A percentile compares a stretch with the other conserved stretches of the same genome.
phyloP scores from a whole-genome alignment of 2,329 filamentous ascomycete species.

The Didymella glomerata region DNA sequence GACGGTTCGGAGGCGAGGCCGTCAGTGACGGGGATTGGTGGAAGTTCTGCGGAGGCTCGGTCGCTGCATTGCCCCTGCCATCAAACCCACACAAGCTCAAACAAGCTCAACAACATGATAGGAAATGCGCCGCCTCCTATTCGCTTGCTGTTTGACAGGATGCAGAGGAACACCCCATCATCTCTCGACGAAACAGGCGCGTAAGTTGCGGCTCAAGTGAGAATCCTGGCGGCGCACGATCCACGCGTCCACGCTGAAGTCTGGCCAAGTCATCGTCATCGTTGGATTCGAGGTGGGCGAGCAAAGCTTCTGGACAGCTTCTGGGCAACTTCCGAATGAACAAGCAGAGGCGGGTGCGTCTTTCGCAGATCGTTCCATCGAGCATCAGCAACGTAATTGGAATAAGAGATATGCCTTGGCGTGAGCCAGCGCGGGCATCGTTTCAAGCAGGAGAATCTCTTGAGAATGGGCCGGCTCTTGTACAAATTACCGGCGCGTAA shows the following conservation, averaged over 20 bases:
- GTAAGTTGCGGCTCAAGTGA: conserved; percentile 15
- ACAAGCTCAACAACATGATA: conserved; percentile 11
- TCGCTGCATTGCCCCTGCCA: conserved; percentile 17
- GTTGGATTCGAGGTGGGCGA: neutral
- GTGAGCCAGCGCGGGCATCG: neutral
- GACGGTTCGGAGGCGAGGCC: conserved; percentile 10
- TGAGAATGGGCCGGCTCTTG: neutral
- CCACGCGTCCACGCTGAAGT: neutral
- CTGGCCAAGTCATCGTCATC: neutral
- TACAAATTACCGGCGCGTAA: neutral
- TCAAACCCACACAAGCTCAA: conserved; percentile 20
- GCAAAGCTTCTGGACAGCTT: neutral
- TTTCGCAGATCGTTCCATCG: too few relatives aligned
- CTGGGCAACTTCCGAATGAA: too few relatives aligned
- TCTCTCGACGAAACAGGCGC: conserved; percentile 18
- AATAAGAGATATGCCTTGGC: neutral
- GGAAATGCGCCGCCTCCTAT: conserved; percentile 12
- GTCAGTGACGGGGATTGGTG: conserved; percentile 19
- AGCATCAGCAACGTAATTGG: neutral
- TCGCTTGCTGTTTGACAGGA: conserved; percentile 9
- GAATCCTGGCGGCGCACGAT: conserved; percentile 6
- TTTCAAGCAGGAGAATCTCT: neutral
- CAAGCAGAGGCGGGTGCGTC: too few relatives aligned
- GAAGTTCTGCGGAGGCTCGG: conserved; percentile 14
- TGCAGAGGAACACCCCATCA: conserved; percentile 14